Evolutionary conservation across 2,329 filamentous ascomycete species (phyloP).

Genomic region (Aureobasidium mangrovei): DNA sequence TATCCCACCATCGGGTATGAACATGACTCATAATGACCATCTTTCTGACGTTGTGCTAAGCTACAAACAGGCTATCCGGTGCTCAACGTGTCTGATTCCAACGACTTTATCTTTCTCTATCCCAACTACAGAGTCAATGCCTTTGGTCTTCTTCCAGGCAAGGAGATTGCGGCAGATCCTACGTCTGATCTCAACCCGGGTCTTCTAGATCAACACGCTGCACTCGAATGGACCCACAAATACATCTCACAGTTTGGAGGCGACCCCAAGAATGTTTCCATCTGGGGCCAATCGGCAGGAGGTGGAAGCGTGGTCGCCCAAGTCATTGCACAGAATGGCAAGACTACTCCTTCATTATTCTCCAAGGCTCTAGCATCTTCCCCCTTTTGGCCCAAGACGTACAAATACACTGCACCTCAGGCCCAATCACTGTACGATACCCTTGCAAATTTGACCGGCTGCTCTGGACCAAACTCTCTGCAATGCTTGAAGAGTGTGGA

Average conservation of each 20-base stretch:
- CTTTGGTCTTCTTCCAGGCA: constrained; percentile 47
- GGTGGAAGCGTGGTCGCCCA: constrained; percentile 47
- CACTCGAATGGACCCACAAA: constrained; percentile 43
- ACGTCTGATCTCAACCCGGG: constrained; percentile 42
- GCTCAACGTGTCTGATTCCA: constrained; percentile 44
- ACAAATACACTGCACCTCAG: constrained; percentile 42
- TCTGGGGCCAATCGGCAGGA: constrained; percentile 43
- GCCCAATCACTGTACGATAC: constrained; percentile 44
- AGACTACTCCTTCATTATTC: constrained; percentile 39
- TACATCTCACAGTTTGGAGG: constrained; percentile 42
- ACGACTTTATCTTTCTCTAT: constrained; percentile 45
- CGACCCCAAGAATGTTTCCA: constrained; percentile 36
- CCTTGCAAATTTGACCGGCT: constrained; percentile 41
- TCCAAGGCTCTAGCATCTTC: constrained; percentile 42
- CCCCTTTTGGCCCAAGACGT: constrained; percentile 54
- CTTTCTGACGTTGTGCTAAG: neutral
- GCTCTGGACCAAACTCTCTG: constrained; percentile 39
- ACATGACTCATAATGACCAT: too few species aligned
- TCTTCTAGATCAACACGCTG: constrained; percentile 41
- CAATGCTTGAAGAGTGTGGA: constrained; percentile 47
- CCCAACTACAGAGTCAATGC: constrained; percentile 51
- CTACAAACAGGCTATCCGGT: constrained; percentile 43
- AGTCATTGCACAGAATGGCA: constrained; percentile 41
- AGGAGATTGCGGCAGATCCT: constrained; percentile 36
- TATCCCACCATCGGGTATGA: constrained; percentile 39